Evolutionary conservation across 495 filamentous ascomycete species (phyloP), one percentile per base, ranked within the genome.

Genomic region (Annulohypoxylon maeteangense): DNA sequence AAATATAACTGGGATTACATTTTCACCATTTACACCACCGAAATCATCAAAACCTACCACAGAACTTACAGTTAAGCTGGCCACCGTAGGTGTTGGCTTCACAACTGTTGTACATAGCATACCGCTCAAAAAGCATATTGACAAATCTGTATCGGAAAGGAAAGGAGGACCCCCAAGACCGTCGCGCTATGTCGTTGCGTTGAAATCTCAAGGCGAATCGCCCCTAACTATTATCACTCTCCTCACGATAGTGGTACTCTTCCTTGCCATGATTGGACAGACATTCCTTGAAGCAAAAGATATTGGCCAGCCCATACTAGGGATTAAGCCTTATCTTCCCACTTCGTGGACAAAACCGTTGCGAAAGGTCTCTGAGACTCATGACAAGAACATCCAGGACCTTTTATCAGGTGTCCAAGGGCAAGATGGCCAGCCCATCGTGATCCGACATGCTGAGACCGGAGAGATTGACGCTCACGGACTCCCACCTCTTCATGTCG

Each of bases 21-120:
- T 97, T 78, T 95, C 94, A 5, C 84, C 85, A 27, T 92, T 92
- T 77, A 79, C 76, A 29, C 83, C 89, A 4, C 90, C 90, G 0
- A 63, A 84, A 50, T 82, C 58, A 20, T 50, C 75, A 20, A 70
- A 75, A 3, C 79, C 81, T 53, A 79, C 84, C 8, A 87, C 91
- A 64, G 85, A 88, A 67, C 78, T 97, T 65, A 65, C 70, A 40
- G 70, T 77, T 10, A 94, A 92, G 72, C 86, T 99, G 6, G 94
- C 93, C 16, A 95, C 92, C 53, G 90, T 92, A 50, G 92, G 90
- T 67, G 89, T 96, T 77, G 92, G 90, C 62, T 95, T 93, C 78
- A 94, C 91, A 7, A 87, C 93, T 47, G 89, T 93, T 48, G 90
- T 97, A 34, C 93, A 97, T 80, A 92, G 91, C 20, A 82, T 98